Base-by-base conservation (phyloP, 225 moss, liverwort and hornwort species). In the Anthoceros angustus region DNA sequence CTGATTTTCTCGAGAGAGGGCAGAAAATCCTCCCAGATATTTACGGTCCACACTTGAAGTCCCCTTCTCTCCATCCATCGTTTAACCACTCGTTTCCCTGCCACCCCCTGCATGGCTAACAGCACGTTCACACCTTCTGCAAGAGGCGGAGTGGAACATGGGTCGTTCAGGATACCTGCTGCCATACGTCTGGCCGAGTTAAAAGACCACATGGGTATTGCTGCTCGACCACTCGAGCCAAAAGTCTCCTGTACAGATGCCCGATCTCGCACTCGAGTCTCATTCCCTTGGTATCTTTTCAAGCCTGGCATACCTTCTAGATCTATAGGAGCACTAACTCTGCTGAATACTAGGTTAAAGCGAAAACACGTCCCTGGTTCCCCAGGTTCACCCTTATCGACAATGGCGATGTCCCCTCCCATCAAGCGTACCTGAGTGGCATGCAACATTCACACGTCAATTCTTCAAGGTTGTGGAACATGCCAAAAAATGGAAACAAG, bases 31-130 rank as follows among this genome's bases (percentile, higher is more conserved):
- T 78, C 82, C 45, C 70, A 75, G 63, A 76, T 78, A 66, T 69
- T 72, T 0, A 82, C 82, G 6, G 75, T 73, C 78, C 78, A 82
- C 5, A 82, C 82, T 9, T 78, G 78, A 61, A 82, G 64, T n/a
- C 78, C 82, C 5, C 76, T 78, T 45, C 73, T 78, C 69, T 82
- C 82, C 82, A 82, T 69, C 82, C 82, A 82, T 49, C 68, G 65
- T 62, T 68, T 78, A 3, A 78, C 76, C 26, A 76, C 73, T 46
- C 75, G 75, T 69, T 64, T 78, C 66, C 78, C 82, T 8, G 82
- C 82, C 61, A 71, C 73, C 67, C 82, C 82, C 65, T 78, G 82
- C 78, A 82, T 78, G 38, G 82, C 82, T 25, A 82, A 24, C 63
- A 82, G 64, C 10, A 82, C 82, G 61, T 82, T 78, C 43, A 78